Evolutionary conservation across 164 flowering plant species (phyloP).

Genomic region (Umbilicus rupestris): DNA sequence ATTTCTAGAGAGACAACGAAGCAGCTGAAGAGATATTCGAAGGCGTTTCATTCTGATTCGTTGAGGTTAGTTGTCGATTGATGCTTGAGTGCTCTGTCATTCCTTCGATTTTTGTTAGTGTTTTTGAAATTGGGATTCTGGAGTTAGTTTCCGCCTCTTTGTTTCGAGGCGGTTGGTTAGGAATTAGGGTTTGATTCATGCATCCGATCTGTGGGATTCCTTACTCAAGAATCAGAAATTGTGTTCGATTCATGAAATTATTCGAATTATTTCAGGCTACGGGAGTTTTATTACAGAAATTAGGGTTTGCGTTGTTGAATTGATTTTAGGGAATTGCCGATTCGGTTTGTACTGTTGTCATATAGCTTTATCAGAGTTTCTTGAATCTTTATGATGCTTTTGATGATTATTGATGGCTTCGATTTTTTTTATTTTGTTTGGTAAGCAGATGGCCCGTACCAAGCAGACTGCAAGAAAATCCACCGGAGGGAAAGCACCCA

Average conservation of each 20-base stretch:
- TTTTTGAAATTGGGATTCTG: background rate
- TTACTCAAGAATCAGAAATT: background rate
- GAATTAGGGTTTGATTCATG: background rate
- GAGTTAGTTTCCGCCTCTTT: background rate
- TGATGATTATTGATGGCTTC: background rate
- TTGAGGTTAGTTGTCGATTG: no score
- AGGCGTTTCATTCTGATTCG: background rate
- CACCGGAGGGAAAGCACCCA: slow-evolving; percentile 83
- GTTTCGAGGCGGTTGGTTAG: background rate
- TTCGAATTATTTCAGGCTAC: background rate
- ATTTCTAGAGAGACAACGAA: background rate
- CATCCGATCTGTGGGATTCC: background rate
- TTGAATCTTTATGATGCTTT: no score
- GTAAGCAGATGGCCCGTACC: slow-evolving; percentile 67
- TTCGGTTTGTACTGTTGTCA: no score
- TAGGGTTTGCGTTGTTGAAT: background rate
- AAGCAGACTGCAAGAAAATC: slow-evolving; percentile 91
- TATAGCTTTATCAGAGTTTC: no score
- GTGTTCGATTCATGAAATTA: background rate
- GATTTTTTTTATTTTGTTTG: background rate
- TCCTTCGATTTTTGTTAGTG: background rate
- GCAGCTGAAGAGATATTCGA: background rate
- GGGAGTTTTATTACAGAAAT: background rate
- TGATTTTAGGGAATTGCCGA: background rate
- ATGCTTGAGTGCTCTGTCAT: background rate